A percentile compares a stretch with the other conserved stretches of the same genome.
phyloP scores from a whole-genome alignment of 2,329 filamentous ascomycete genomes.

The Pseudocercospora ulei region DNA sequence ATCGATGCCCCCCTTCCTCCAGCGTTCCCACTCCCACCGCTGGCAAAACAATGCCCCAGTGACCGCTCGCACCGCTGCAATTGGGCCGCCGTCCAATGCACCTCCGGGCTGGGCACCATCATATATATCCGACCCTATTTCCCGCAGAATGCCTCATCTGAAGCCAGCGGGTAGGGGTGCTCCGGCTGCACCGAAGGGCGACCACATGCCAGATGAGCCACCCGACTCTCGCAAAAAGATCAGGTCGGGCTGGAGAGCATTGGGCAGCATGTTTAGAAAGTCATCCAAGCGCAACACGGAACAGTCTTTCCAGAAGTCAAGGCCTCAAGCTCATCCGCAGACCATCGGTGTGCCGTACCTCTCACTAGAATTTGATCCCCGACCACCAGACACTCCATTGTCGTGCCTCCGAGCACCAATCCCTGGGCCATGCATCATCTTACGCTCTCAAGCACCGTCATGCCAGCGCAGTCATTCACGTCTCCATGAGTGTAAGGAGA shows the following conservation, averaged over 20 bases:
- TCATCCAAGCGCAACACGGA: constrained; percentile 14
- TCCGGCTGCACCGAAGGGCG: constrained; percentile 5
- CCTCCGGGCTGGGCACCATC: constrained; percentile 24
- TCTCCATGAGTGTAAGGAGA: constrained; percentile 9
- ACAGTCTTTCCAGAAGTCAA: constrained; percentile 9
- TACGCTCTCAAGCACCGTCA: constrained; percentile 3
- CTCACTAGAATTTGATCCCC: constrained; percentile 2
- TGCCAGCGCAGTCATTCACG: constrained; percentile 7
- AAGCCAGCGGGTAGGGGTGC: constrained; percentile 9
- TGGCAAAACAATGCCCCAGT: constrained; percentile 4
- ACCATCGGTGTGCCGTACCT: not conserved
- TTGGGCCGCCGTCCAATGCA: constrained; percentile 21
- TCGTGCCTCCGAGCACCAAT: constrained; percentile 16
- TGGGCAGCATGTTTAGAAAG: constrained; percentile 26
- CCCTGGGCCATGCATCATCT: constrained; percentile 9
- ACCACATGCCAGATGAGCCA: not conserved
- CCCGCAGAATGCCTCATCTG: constrained; percentile 11
- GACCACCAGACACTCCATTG: constrained; percentile 7
- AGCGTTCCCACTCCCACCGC: constrained; percentile 11
- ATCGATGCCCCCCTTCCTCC: too few relatives aligned
- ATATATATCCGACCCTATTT: constrained; percentile 20
- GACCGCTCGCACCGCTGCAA: constrained; percentile 11
- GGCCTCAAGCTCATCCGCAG: not conserved
- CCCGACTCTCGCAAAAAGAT: constrained; percentile 21
- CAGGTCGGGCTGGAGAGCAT: constrained; percentile 28